phyloP scores from a whole-genome alignment of 2,329 filamentous ascomycete genomes.

The Sphaerostilbella broomeana region DNA sequence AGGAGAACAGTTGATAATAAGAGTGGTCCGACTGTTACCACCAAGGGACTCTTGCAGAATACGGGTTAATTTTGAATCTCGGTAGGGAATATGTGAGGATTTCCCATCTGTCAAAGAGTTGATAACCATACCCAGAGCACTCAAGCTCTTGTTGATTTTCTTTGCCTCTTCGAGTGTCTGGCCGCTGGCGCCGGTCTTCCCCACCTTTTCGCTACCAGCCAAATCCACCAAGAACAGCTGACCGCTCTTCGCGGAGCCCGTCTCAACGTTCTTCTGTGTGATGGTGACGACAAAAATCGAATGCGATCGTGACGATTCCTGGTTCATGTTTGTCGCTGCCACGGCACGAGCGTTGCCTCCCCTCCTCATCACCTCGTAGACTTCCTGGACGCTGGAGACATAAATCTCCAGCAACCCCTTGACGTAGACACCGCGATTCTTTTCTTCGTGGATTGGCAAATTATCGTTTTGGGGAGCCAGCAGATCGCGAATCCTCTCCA shows the following conservation, averaged over 20 bases:
- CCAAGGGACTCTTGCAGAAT: slow-evolving; percentile 96
- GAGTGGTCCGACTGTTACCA: slow-evolving; percentile 95
- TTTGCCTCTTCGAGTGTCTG: slow-evolving; percentile 97
- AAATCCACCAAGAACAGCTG: slow-evolving; percentile 97
- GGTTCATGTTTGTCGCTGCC: slow-evolving; percentile 97
- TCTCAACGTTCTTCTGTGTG: slow-evolving; percentile 96
- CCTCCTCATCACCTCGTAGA: slow-evolving; percentile 93
- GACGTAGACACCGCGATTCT: slow-evolving; percentile 91
- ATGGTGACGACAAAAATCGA: slow-evolving; percentile 97
- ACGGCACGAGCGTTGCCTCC: slow-evolving; percentile 87
- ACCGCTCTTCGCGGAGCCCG: slow-evolving; percentile 90
- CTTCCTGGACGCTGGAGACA: slow-evolving; percentile 89
- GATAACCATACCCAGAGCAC: slow-evolving; percentile 97
- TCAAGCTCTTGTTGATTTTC: slow-evolving; percentile 99
- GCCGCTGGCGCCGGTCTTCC: slow-evolving; percentile 95
- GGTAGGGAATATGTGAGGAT: slow-evolving; percentile 91
- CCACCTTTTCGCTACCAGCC: slow-evolving; percentile 96
- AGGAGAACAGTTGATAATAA: slow-evolving; percentile 99
- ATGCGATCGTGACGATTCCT: slow-evolving; percentile 95
- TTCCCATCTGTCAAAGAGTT: slow-evolving; percentile 95
- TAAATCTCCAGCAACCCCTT: slow-evolving; percentile 94
- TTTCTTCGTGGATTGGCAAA: slow-evolving; percentile 94
- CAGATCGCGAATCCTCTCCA: slow-evolving; percentile 95
- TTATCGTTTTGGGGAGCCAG: slow-evolving; percentile 92
- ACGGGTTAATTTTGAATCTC: slow-evolving; percentile 95